These are phyloP conservation scores for Lodderomyces parapsilosis DNA, from an alignment of 1,139 yeast genomes.

Conservation along the genomic window DNA sequence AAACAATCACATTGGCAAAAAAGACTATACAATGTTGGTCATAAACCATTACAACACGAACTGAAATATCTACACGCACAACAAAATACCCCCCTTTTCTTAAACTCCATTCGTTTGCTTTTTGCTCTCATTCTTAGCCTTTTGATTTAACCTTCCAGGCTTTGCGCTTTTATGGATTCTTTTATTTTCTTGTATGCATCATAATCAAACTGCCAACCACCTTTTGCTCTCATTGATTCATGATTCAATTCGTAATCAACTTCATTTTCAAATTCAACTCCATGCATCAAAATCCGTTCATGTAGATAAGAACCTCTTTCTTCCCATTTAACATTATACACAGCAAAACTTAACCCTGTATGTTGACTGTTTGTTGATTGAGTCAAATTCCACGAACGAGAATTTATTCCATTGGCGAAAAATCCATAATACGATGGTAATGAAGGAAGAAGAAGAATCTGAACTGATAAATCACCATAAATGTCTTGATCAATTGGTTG, in stretches of 20 bases:
- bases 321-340: slow-evolving; percentile 58
- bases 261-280: slow-evolving; percentile 26
- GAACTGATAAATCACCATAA: slow-evolving; percentile 61
- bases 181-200: slow-evolving; percentile 27
- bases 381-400: slow-evolving; percentile 61
- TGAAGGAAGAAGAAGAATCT: slow-evolving; percentile 68
- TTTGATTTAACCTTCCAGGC: too few relatives aligned
- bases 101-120: too few relatives aligned
- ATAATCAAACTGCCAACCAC: slow-evolving; percentile 36
- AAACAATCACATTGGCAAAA: too few relatives aligned
- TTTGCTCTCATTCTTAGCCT: too few relatives aligned
- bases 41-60: too few relatives aligned
- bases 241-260: slow-evolving; percentile 24
- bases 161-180: background rate
- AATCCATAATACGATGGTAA: slow-evolving; percentile 61
- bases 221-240: slow-evolving; percentile 15
- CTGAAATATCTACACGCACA: too few relatives aligned
- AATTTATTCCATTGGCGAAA: slow-evolving; percentile 64
- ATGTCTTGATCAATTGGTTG: slow-evolving; percentile 26
- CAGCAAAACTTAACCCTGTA: slow-evolving; percentile 65
- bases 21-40: too few relatives aligned
- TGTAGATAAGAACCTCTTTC: slow-evolving; percentile 28
- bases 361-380: slow-evolving; percentile 37
- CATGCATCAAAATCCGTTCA: slow-evolving; percentile 30
- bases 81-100: too few relatives aligned